phyloP scores from a whole-genome alignment of 805 yeast species.

The Yarrowia sp. region DNA sequence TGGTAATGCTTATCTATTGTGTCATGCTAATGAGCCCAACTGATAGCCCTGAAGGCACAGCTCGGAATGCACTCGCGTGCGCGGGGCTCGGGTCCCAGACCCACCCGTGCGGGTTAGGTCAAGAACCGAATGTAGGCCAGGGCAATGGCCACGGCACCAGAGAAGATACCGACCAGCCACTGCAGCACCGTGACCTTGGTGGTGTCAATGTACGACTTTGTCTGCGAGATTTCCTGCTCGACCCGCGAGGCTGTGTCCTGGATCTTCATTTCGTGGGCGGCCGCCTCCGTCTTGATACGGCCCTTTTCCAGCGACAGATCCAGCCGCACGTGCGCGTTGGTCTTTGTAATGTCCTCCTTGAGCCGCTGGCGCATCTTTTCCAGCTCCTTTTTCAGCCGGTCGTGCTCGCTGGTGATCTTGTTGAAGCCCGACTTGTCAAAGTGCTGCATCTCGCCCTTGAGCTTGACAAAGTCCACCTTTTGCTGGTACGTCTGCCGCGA shows the following conservation, averaged over 20 bases:
- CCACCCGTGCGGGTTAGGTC: conserved; percentile 41
- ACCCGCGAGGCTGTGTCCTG: conserved; percentile 93
- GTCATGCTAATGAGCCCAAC: not conserved
- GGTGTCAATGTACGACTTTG: conserved; percentile 91
- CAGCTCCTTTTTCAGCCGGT: conserved; percentile 73
- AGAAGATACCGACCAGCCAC: conserved; percentile 97
- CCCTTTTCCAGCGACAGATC: conserved; percentile 94
- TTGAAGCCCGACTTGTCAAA: conserved; percentile 84
- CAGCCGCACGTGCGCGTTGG: conserved; percentile 82
- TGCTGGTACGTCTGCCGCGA: conserved; percentile 89
- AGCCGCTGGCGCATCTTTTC: conserved; percentile 81
- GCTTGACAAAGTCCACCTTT: conserved; percentile 91
- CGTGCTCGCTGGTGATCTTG: conserved; percentile 80
- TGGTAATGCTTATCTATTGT: not conserved
- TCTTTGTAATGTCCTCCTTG: conserved; percentile 86
- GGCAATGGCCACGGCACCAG: conserved; percentile 94
- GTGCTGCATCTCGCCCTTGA: conserved; percentile 85
- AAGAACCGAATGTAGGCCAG: conserved; percentile 85
- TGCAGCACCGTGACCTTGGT: conserved; percentile 97
- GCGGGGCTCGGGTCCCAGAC: not conserved
- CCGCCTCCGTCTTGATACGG: conserved; percentile 87
- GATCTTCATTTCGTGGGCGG: conserved; percentile 87
- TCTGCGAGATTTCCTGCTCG: conserved; percentile 91
- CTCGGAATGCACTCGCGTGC: not conserved
- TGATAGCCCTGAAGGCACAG: not conserved